Percentiles rank a stretch among this genome's conserved stretches.
Evolutionary conservation across 306 rosid genomes (phyloP).

Genomic region (Lithocarpus polystachyus): DNA sequence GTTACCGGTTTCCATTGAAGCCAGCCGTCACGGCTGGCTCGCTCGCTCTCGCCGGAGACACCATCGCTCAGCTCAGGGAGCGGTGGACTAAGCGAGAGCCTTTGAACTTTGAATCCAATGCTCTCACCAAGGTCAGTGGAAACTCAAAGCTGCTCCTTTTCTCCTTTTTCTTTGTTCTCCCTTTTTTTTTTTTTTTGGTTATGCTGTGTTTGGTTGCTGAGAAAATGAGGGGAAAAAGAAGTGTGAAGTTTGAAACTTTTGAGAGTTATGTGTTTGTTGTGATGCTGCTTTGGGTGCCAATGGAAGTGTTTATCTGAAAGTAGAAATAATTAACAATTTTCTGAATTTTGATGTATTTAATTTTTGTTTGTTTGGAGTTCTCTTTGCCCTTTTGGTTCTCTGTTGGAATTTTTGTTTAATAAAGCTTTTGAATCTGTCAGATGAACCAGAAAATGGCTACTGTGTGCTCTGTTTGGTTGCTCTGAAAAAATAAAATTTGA

Average conservation of each 20-base stretch:
- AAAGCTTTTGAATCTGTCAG: no score
- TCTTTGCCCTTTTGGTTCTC: no score
- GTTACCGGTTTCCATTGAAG: conserved; percentile 62
- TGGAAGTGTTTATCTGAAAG: not conserved
- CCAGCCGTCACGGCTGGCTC: conserved; percentile 78
- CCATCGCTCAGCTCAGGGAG: conserved; percentile 46
- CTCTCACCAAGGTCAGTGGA: conserved; percentile 34
- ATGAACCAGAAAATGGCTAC: not conserved
- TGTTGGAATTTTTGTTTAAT: no score
- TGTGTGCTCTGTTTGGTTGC: conserved; percentile 16
- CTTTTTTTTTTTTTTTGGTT: not conserved
- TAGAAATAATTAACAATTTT: not conserved
- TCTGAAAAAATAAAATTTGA: not conserved
- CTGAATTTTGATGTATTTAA: not conserved
- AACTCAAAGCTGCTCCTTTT: not conserved
- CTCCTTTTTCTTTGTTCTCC: not conserved
- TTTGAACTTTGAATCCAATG: conserved; percentile 26
- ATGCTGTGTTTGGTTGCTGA: not conserved
- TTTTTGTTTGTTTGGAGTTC: not conserved
- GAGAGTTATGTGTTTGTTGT: not conserved
- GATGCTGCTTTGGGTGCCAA: not conserved
- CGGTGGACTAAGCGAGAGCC: conserved; percentile 32
- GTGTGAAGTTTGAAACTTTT: not conserved
- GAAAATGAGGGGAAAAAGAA: not conserved
- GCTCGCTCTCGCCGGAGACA: conserved; percentile 51